Evolutionary conservation across 1,284 basidiomycete genomes (phyloP).

Genomic region (Cryptococcus neoformans): DNA sequence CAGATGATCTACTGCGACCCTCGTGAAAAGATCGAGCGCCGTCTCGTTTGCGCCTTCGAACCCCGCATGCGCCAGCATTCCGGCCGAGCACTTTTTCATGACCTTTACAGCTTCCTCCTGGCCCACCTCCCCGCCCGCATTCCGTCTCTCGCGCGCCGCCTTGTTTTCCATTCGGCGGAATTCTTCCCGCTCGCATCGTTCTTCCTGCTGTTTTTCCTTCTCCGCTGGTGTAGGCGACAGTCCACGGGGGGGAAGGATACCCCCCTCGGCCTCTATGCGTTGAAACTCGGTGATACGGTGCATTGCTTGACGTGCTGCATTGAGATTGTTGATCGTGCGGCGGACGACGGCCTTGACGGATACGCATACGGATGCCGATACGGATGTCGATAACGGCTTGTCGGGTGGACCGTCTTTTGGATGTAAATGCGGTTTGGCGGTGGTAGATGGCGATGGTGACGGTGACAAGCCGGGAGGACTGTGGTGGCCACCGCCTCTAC

Average conservation of each 20-base stretch:
- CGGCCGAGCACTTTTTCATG: slow-evolving; percentile 51
- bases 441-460: no score
- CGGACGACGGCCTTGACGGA: slow-evolving; percentile 31
- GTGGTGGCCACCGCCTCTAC: neutral
- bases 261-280: slow-evolving; percentile 37
- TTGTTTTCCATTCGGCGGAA: neutral
- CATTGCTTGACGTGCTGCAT: slow-evolving; percentile 25
- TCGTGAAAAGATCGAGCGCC: slow-evolving; percentile 75
- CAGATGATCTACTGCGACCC: slow-evolving; percentile 77
- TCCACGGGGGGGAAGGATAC: slow-evolving; percentile 15
- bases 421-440: no score
- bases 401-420: slow-evolving; percentile 7
- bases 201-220: no score
- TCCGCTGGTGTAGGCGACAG: no score
- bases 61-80: slow-evolving; percentile 78
- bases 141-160: slow-evolving; percentile 15
- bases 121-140: slow-evolving; percentile 39
- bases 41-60: slow-evolving; percentile 74
- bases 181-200: no score
- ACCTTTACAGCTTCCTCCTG: slow-evolving; percentile 36
- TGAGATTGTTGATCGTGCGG: slow-evolving; percentile 32
- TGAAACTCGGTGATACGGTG: slow-evolving; percentile 40
- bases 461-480: neutral
- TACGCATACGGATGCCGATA: no score
- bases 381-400: slow-evolving; percentile 23